Percentiles rank a stretch among this genome's conserved stretches.
Evolutionary conservation across 1,284 basidiomycete genomes (phyloP).

Genomic region (Pascua guehoae): DNA sequence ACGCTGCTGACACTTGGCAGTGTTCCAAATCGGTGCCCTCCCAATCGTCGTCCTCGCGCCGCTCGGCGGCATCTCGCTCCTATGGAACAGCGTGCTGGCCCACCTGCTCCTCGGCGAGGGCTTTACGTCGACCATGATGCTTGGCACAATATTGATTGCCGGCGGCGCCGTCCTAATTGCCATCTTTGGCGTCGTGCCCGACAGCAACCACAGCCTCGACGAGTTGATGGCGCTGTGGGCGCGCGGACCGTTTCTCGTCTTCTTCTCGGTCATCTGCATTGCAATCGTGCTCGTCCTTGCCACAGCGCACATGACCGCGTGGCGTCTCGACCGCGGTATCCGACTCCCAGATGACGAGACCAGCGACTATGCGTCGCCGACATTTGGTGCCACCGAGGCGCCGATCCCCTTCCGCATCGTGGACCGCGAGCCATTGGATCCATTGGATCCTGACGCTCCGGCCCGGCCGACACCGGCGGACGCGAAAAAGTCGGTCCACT

Average conservation of each 20-base stretch:
- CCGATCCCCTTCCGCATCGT: constrained; percentile 34
- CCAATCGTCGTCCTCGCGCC: constrained; percentile 90
- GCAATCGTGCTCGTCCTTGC: too few species aligned
- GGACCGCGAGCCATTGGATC: too few species aligned
- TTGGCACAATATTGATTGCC: constrained; percentile 82
- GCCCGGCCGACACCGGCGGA: constrained; percentile 15
- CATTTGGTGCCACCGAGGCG: constrained; percentile 12
- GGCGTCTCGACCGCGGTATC: constrained; percentile 2
- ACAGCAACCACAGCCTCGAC: constrained; percentile 81
- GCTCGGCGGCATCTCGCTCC: constrained; percentile 81
- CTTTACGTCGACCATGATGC: constrained; percentile 77
- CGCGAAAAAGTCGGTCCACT: too few species aligned
- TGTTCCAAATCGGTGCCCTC: constrained; percentile 91
- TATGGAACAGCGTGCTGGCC: constrained; percentile 95
- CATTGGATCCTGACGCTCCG: background rate
- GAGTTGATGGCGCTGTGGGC: constrained; percentile 77
- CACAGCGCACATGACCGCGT: constrained; percentile 1
- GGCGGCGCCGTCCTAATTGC: constrained; percentile 85
- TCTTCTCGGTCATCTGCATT: constrained; percentile 70
- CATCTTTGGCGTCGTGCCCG: constrained; percentile 87
- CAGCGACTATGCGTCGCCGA: constrained; percentile 38
- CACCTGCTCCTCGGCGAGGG: constrained; percentile 78
- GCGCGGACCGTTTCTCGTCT: constrained; percentile 73
- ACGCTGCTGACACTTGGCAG: constrained; percentile 37
- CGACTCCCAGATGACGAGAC: constrained; percentile 5